Conservation (phyloP, 73 alveolate species). For the Paramecium primaurelia region DNA sequence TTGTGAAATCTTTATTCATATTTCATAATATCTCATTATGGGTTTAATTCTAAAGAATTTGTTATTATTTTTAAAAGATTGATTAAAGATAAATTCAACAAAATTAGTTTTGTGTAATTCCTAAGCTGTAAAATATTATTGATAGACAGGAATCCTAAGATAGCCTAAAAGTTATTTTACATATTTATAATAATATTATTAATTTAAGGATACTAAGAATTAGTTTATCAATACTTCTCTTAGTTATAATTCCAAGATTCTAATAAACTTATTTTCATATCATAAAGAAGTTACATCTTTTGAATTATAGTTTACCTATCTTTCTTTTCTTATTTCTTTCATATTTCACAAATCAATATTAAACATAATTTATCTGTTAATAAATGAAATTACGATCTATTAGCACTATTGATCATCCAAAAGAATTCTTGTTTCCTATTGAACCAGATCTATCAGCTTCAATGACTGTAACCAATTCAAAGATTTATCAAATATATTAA, state of each 20-base stretch:
- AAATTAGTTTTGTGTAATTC: too few relatives aligned
- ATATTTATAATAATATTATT: neutral
- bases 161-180: neutral
- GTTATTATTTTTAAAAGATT: too few relatives aligned
- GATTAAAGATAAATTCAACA: too few relatives aligned
- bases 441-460: neutral
- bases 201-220: neutral
- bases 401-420: constrained; percentile 12
- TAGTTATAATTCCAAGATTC: neutral
- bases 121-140: neutral
- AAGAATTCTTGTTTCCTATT: constrained; percentile 1
- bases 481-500: neutral
- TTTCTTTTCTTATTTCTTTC: neutral
- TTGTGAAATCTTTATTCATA: too few relatives aligned
- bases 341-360: neutral
- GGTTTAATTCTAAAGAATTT: too few relatives aligned
- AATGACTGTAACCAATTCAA: neutral
- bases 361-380: constrained; percentile 7
- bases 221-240: too few relatives aligned
- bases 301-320: neutral
- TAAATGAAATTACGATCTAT: neutral
- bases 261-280: neutral
- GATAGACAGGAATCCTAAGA: neutral
- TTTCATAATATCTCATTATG: too few relatives aligned
- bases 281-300: neutral